Conservation (phyloP, 2,329 filamentous ascomycete genomes). For the Thermomyces lanuginosus region DNA sequence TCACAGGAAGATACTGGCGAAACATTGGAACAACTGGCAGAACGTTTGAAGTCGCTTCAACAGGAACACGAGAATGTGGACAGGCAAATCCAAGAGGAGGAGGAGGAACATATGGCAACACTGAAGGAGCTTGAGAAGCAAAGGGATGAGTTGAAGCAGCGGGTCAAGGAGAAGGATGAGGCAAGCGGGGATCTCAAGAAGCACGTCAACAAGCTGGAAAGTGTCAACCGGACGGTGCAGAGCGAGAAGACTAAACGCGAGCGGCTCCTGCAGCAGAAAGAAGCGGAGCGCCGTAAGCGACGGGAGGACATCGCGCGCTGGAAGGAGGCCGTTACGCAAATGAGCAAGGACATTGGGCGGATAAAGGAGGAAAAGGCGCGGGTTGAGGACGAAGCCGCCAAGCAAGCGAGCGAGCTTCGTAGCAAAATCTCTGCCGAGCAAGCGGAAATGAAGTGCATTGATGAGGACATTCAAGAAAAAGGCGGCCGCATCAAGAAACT, state of each 20-base stretch:
- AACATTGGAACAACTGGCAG: constrained; percentile 61
- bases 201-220: constrained; percentile 63
- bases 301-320: constrained; percentile 44
- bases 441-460: constrained; percentile 37
- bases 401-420: constrained; percentile 25
- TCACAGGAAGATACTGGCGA: constrained; percentile 42
- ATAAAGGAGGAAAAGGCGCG: constrained; percentile 27
- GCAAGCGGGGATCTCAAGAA: constrained; percentile 70
- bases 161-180: constrained; percentile 79
- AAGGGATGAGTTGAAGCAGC: constrained; percentile 59
- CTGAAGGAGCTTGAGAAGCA: constrained; percentile 57
- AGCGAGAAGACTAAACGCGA: constrained; percentile 67
- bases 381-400: constrained; percentile 24
- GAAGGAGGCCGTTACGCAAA: constrained; percentile 37
- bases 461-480: constrained; percentile 46
- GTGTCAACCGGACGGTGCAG: constrained; percentile 64
- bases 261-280: constrained; percentile 42
- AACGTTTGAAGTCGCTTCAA: constrained; percentile 61
- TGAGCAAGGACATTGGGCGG: constrained; percentile 34
- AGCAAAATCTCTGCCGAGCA: constrained; percentile 31
- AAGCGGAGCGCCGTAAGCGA: constrained; percentile 43
- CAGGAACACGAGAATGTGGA: constrained; percentile 70
- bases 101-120: constrained; percentile 50
- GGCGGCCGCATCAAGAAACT: constrained; percentile 44
- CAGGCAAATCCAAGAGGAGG: constrained; percentile 48